These are phyloP conservation scores for Medicago ruthenica DNA, from an alignment of 306 rosid species.

Conservation along the genomic window DNA sequence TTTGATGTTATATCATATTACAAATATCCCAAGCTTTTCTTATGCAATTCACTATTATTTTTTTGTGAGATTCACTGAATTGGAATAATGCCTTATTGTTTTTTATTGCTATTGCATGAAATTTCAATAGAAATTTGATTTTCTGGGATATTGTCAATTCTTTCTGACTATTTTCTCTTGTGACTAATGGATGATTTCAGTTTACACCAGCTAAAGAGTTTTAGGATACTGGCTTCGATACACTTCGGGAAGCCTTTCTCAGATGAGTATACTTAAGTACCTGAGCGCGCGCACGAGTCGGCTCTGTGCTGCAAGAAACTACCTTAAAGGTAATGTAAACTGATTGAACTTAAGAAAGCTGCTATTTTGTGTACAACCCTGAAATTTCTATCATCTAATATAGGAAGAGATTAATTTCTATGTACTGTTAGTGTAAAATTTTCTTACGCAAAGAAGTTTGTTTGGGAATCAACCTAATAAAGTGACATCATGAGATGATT, in stretches of 20 bases:
- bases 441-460: too few species aligned
- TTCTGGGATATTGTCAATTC: neutral
- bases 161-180: conserved; percentile 28
- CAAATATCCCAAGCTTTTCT: conserved; percentile 15
- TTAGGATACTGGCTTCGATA: conserved; percentile 23
- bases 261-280: conserved; percentile 62
- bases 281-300: conserved; percentile 33
- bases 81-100: conserved; percentile 10
- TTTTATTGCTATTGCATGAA: neutral
- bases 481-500: too few species aligned
- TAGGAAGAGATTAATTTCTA: neutral
- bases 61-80: conserved; percentile 19
- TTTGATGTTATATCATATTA: neutral
- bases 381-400: conserved; percentile 12
- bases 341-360: neutral
- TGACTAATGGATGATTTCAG: conserved; percentile 7
- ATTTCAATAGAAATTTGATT: conserved; percentile 3
- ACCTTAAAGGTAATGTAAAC: conserved; percentile 57
- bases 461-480: too few species aligned
- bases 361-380: neutral
- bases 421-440: too few species aligned
- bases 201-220: conserved; percentile 7
- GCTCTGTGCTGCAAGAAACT: conserved; percentile 43
- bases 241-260: conserved; percentile 27
- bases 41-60: neutral